Evolutionary conservation across 345 rosid genomes (phyloP).

Genomic region (Cardiospermum halicacabum): DNA sequence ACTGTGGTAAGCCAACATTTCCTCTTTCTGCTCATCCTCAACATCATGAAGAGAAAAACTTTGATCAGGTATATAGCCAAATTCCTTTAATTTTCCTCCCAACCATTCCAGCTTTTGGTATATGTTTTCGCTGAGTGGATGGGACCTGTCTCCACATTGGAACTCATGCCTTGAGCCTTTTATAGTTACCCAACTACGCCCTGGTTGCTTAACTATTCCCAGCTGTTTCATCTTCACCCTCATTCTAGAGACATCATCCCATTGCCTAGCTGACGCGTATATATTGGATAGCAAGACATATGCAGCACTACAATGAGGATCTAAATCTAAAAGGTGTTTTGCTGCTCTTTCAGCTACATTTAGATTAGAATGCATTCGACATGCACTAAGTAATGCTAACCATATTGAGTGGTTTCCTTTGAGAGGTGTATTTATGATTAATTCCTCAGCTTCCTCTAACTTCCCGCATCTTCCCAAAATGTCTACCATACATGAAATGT

Average conservation of each 20-base stretch:
- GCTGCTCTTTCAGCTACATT: slow-evolving; percentile 64
- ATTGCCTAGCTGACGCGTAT: slow-evolving; percentile 59
- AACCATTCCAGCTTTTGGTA: slow-evolving; percentile 54
- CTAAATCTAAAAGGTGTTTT: slow-evolving; percentile 34
- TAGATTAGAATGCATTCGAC: slow-evolving; percentile 50
- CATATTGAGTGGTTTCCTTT: slow-evolving; percentile 52
- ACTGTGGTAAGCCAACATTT: slow-evolving; percentile 55
- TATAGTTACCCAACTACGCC: slow-evolving; percentile 58
- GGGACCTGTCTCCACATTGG: slow-evolving; percentile 51
- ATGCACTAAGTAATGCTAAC: slow-evolving; percentile 74
- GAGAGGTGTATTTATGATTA: slow-evolving; percentile 42
- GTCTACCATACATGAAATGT: slow-evolving; percentile 71
- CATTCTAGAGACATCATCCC: slow-evolving; percentile 52
- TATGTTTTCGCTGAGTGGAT: slow-evolving; percentile 34
- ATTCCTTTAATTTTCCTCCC: slow-evolving; percentile 48
- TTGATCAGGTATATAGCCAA: slow-evolving; percentile 55
- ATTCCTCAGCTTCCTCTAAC: slow-evolving; percentile 59
- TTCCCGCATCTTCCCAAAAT: slow-evolving; percentile 63
- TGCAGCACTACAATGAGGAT: slow-evolving; percentile 51
- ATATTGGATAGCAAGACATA: slow-evolving; percentile 59
- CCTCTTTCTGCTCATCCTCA: slow-evolving; percentile 68
- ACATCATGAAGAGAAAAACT: slow-evolving; percentile 59
- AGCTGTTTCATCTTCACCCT: slow-evolving; percentile 53
- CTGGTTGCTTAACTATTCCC: slow-evolving; percentile 50
- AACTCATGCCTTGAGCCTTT: slow-evolving; percentile 51